Evolutionary conservation across 805 yeast genomes (phyloP).

Genomic region (Candida tibetensis): DNA sequence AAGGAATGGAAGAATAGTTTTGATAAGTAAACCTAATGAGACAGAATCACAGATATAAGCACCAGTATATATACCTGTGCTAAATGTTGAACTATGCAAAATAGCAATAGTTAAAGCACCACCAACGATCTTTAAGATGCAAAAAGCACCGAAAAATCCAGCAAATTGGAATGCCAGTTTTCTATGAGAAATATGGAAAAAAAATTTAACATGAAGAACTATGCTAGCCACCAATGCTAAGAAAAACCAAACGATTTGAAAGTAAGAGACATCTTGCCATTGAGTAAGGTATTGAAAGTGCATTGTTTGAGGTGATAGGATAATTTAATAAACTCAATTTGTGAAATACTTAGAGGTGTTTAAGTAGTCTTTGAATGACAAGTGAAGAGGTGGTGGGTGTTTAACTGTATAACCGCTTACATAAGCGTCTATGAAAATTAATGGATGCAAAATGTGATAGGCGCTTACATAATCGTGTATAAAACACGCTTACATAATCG

Average conservation of each 20-base stretch:
- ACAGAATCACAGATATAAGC: conserved; percentile 7
- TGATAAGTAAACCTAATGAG: conserved; percentile 7
- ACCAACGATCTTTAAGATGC: conserved; percentile 5
- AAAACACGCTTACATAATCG: too few relatives aligned
- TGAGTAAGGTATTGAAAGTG: conserved; percentile 3
- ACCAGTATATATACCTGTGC: conserved; percentile 2
- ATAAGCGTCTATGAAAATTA: too few relatives aligned
- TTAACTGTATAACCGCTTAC: too few relatives aligned
- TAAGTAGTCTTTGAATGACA: too few relatives aligned
- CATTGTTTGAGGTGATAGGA: conserved; percentile 2
- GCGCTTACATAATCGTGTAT: too few relatives aligned
- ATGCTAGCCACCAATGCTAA: background rate
- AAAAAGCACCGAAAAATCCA: conserved; percentile 5
- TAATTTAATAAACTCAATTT: too few relatives aligned
- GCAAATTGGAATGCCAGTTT: conserved; percentile 2
- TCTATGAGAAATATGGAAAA: background rate
- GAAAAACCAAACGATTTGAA: conserved; percentile 8
- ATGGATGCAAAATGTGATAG: too few relatives aligned
- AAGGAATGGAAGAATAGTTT: conserved; percentile 6
- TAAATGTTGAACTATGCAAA: background rate
- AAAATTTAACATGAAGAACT: background rate
- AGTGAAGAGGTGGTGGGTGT: too few relatives aligned
- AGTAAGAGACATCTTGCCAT: conserved; percentile 9
- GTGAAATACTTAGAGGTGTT: too few relatives aligned
- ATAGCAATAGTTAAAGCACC: conserved; percentile 2